Evolutionary conservation across 2,329 filamentous ascomycete genomes (phyloP), one percentile per base, ranked within the genome.

Genomic region (Diaporthe citri): DNA sequence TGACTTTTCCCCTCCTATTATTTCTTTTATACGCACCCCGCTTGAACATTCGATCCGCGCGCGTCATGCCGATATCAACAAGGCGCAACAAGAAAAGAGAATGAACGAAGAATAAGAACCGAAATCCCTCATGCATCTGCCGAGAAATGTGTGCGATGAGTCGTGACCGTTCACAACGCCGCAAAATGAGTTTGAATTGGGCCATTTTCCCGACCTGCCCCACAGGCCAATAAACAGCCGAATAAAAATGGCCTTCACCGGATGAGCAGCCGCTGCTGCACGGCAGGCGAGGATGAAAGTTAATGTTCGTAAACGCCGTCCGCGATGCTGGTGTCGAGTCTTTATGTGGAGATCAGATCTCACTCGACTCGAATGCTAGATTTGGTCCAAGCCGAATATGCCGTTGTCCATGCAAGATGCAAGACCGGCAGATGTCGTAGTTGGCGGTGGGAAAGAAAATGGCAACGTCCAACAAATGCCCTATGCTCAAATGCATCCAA

Each of bases 401-500:
- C 56, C 70, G 39, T 41, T 28, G 56, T n/a, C 46, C 31, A 4
- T 52, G 20, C 7, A 25, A 39, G 25, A 4, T 52, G 20, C 7
- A 25, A 39, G 25, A 57, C 55, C 34, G 46, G 46, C 52, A 43
- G n/a, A 72, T 52, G 57, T 34, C 56, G 56, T 57, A n/a, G 56
- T 34, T 34, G 36, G 64, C 51, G 56, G 64, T 43, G 56, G 56
- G 20, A 73, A 70, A 10, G 31, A 57, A 69, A 62, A 55, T 67
- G 64, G 64, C 52, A 74, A 76, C 39, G 52, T 72, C 60, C 75
- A 59, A 60, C 75, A 34, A 57, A 64, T 71, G 57, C 66, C 67
- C 36, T 43, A 55, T 66, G 28, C 55, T 56, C 66, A 43, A 70
- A 75, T 66, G 55, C 67, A 62, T 36, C 69, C 36, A 51, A 46